Conservation (phyloP, 2,329 filamentous ascomycete genomes). For the Colletotrichum sp. region DNA sequence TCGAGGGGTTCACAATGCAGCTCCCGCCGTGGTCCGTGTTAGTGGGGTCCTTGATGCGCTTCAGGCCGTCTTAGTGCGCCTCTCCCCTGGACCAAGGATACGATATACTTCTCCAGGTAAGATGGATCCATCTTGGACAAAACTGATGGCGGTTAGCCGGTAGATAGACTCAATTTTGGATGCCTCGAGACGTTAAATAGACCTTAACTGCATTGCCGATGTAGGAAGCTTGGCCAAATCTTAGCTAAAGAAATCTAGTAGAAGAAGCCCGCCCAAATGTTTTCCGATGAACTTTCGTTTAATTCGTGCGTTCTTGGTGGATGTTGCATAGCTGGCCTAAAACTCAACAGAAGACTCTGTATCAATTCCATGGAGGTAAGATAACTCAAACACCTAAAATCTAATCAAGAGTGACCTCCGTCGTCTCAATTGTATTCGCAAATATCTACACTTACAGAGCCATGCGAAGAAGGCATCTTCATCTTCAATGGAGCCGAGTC, state of each 20-base stretch:
- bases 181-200: not conserved
- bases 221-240: not conserved
- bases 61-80: not conserved
- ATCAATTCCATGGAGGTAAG: not conserved
- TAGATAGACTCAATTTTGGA: not conserved
- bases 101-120: not conserved
- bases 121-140: not conserved
- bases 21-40: not conserved
- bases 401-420: not conserved
- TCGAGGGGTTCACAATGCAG: not conserved
- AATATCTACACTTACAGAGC: not conserved
- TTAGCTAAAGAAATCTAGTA: not conserved
- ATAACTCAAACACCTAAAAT: not conserved
- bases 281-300: not conserved
- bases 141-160: not conserved
- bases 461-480: not conserved
- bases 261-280: not conserved
- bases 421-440: not conserved
- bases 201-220: not conserved
- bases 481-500: not conserved
- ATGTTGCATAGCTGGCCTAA: not conserved
- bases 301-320: not conserved
- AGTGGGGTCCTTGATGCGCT: not conserved
- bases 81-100: not conserved
- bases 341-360: not conserved